Base-by-base conservation (phyloP, 108 stramenopile genomes). In the Asterionellopsis glacialis region DNA sequence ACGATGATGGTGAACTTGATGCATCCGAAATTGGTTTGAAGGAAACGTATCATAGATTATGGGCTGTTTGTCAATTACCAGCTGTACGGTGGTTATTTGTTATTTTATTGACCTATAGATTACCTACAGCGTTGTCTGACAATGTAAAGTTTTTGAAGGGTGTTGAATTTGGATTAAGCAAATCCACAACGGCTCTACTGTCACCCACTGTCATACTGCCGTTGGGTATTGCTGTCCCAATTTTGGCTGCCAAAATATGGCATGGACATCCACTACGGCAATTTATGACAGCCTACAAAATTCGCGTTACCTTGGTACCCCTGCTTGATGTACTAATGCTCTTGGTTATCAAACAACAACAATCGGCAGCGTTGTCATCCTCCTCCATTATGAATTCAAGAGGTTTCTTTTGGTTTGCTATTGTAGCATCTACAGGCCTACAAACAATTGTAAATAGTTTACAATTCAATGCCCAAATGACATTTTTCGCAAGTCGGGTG, bases 401-500 rank as follows among this genome's bases (percentile, higher is more conserved):
- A 45, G 55, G 52, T 1, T 25, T 74, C 11, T 91, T 93, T 69
- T 91, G 87, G 85, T 57, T 59, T 12, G 59, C 79, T 19, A 59
- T 94, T 13, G 66, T 97, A 33, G 73, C 76, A 3, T 85, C 91
- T 6, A 94, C 97, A 7, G 93, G 93, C 9, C 69, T 87, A 51
- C 94, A 95, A 53, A 91, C 95, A 18, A 88, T 89, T 21, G 87
- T 84, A 39, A 73, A 80, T 42, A 93, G 83, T 50, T 64, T 94
- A 47, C 95, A 97, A 83, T 98, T 97, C 70, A 95, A 97, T 67
- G 80, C 95, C 0, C 95, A 95, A 79, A 99, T 99, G 99, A 93
- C 93, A 13, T 99, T 99, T 72, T 98, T 97, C 72, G 93, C 96
- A 7, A 72, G 74, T 45, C 74, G 98, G 23, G 94, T 96, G 44